Evolutionary conservation across 192 early-diverging fungal genomes (phyloP).

Genomic region (Coemansia asiatica): DNA sequence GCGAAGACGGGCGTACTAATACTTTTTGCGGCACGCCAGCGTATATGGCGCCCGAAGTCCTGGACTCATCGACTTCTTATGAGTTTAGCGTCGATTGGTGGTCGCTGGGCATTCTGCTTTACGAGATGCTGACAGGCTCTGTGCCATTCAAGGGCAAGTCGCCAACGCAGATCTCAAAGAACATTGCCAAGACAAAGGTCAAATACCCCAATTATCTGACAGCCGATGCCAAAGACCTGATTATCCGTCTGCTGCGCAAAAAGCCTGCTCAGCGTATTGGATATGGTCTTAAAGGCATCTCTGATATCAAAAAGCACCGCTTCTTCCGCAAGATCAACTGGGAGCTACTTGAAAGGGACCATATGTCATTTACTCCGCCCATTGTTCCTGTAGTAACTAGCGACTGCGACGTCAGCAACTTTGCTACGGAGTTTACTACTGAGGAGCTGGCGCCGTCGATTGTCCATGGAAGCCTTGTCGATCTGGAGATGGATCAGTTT

Average conservation of each 20-base stretch:
- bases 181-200: conserved; percentile 80
- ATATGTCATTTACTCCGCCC: conserved; percentile 60
- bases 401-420: conserved; percentile 74
- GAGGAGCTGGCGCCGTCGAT: conserved; percentile 47
- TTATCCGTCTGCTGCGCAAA: conserved; percentile 66
- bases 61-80: conserved; percentile 58
- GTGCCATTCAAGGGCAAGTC: conserved; percentile 80
- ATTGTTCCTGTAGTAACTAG: conserved; percentile 62
- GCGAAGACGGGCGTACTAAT: conserved; percentile 58
- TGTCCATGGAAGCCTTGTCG: conserved; percentile 18
- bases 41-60: conserved; percentile 84
- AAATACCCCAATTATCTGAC: conserved; percentile 79
- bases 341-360: conserved; percentile 57
- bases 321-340: conserved; percentile 79
- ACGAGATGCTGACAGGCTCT: conserved; percentile 86
- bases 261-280: conserved; percentile 64
- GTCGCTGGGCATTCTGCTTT: conserved; percentile 86
- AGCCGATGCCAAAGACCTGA: conserved; percentile 73
- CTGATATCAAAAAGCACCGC: conserved; percentile 58
- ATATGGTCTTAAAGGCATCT: conserved; percentile 31
- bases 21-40: conserved; percentile 90
- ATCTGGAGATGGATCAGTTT: conserved; percentile 11
- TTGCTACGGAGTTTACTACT: conserved; percentile 73
- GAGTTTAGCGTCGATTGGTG: conserved; percentile 87
- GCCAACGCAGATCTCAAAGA: conserved; percentile 80